These are phyloP conservation scores for Podaxis sp. DNA, from an alignment of 768 basidiomycete genomes.

Conservation along the genomic window DNA sequence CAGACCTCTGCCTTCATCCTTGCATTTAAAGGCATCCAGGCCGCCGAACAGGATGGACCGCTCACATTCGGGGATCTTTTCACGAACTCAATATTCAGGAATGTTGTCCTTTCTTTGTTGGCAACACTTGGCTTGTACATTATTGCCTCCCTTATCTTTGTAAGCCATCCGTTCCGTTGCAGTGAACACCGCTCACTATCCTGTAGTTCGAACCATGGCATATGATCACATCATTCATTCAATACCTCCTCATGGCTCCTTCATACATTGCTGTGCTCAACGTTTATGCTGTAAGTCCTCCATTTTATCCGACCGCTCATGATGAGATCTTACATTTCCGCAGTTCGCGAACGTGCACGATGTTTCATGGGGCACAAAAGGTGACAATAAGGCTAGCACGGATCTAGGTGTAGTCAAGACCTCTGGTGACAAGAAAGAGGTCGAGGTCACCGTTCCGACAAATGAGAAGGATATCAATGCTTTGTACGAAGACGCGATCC, in stretches of 20 bases:
- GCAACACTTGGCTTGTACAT: slow-evolving; percentile 92
- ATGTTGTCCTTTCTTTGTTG: slow-evolving; percentile 80
- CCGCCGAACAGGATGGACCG: slow-evolving; percentile 45
- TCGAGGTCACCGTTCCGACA: slow-evolving; percentile 83
- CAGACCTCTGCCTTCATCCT: slow-evolving; percentile 79
- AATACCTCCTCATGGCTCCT: slow-evolving; percentile 88
- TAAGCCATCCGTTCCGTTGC: slow-evolving; percentile 39
- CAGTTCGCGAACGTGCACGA: slow-evolving; percentile 89
- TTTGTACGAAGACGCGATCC: slow-evolving; percentile 88
- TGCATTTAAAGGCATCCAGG: slow-evolving; percentile 76
- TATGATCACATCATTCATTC: slow-evolving; percentile 95
- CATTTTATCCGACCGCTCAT: not conserved
- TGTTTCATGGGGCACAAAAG: slow-evolving; percentile 95
- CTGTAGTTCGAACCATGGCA: slow-evolving; percentile 94
- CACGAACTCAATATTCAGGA: slow-evolving; percentile 75
- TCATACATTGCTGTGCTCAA: slow-evolving; percentile 93
- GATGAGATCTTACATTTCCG: not conserved
- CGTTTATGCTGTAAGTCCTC: slow-evolving; percentile 68
- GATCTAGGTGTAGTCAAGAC: slow-evolving; percentile 83
- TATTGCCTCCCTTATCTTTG: slow-evolving; percentile 78
- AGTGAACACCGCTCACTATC: not conserved
- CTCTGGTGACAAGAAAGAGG: slow-evolving; percentile 71
- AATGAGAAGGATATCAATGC: slow-evolving; percentile 87
- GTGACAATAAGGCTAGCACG: slow-evolving; percentile 80
- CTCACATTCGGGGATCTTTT: slow-evolving; percentile 63